Percentiles rank a stretch among this genome's conserved stretches.
These are phyloP conservation scores for Ganoderma boninense DNA, from an alignment of 1,284 basidiomycete genomes.

Conservation along the genomic window DNA sequence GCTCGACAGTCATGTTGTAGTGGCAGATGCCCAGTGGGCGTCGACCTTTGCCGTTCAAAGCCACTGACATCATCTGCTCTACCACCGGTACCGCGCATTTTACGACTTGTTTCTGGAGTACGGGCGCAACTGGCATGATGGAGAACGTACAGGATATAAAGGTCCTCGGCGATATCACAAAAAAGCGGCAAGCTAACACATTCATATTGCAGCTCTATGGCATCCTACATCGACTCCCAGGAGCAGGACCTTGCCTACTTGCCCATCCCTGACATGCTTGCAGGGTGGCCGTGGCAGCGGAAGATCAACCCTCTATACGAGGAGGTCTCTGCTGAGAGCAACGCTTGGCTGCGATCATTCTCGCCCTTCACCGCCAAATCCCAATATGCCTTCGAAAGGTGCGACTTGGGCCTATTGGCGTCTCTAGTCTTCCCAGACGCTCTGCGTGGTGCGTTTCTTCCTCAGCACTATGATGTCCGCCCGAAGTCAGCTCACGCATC, in stretches of 20 bases:
- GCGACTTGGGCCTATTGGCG: constrained; percentile 43
- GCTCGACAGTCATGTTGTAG: too few species aligned
- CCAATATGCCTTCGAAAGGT: constrained; percentile 44
- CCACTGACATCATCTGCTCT: too few species aligned
- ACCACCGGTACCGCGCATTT: too few species aligned
- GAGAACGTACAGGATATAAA: background rate
- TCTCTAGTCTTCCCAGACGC: constrained; percentile 33
- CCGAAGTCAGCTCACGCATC: background rate
- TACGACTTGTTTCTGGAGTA: too few species aligned
- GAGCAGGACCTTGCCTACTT: background rate
- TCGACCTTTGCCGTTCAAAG: too few species aligned
- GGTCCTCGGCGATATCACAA: too few species aligned
- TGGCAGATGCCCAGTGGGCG: too few species aligned
- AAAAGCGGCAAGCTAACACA: background rate
- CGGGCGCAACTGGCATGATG: too few species aligned
- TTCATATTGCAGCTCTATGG: background rate
- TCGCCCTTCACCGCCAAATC: constrained; percentile 38
- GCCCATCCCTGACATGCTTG: background rate
- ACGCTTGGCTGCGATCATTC: constrained; percentile 44
- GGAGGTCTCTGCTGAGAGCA: constrained; percentile 38
- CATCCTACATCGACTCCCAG: background rate
- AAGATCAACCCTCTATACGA: constrained; percentile 34
- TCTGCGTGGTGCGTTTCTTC: background rate
- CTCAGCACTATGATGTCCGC: background rate
- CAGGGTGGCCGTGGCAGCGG: background rate